Base-by-base conservation (phyloP, 2,329 filamentous ascomycete species). In the Ascomycota sp. region DNA sequence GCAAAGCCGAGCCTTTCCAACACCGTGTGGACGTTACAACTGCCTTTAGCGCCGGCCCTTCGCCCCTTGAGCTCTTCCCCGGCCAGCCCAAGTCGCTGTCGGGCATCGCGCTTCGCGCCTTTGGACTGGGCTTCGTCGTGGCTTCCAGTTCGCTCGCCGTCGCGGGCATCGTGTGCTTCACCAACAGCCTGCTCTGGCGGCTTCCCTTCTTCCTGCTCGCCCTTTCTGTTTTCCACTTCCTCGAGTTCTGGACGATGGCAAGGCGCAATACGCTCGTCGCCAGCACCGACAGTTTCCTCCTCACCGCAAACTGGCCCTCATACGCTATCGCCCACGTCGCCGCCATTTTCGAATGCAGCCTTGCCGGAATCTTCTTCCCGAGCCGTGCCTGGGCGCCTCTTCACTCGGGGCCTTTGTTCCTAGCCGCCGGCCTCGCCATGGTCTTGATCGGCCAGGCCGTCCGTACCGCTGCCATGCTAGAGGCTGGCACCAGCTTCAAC, bases 191-290 rank as follows among this genome's bases (percentile, higher is more conserved):
- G 16, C 53, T 67, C 36, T 76, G 71, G 71, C 68, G 72, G 36
- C 50, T 67, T 7, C 66, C 70, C 25, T 71, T 75, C 50, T 86
- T 86, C 57, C 47, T 76, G 32, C 58, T 59, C 34, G 60, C 72
- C 10, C 72, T 95, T 32, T 67, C 75, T 24, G 45, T 76, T 25
- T 95, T 95, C 58, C 89, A 98, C 61, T 95, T 92, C 56, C 73
- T 95, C 53, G 89, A 98, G 56, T 98, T 84, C 62, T 92, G 74
- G 64, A 81, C 75, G 26, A 93, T 86, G 0, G 84, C 86, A 7
- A 61, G 65, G 36, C 80, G 78, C 57, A 95, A 95, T 54, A 81
- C 80, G 0, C 63, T 66, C 11, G 64, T 72, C 34, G 81, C 80
- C 13, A 68, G 64, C 21, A 61, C 84, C 13, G 67, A 68, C 35